These are phyloP conservation scores for Vitis rotundifolia DNA, from an alignment of 164 flowering plant species.

Conservation along the genomic window DNA sequence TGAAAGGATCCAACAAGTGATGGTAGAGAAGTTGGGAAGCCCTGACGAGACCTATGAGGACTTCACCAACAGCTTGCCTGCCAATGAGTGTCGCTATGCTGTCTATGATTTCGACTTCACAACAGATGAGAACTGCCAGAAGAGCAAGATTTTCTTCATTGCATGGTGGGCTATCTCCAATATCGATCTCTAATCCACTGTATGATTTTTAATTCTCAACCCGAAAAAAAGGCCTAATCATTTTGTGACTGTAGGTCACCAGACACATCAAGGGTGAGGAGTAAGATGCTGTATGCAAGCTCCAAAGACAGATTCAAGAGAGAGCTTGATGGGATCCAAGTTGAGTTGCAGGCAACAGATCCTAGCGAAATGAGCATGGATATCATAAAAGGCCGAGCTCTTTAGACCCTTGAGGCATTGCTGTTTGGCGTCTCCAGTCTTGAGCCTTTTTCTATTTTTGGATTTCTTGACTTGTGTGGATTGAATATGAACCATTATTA, in stretches of 20 bases:
- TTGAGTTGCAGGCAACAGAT: slow-evolving; percentile 22
- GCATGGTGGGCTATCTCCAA: slow-evolving; percentile 18
- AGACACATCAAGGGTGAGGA: slow-evolving; percentile 23
- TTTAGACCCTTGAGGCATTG: not conserved
- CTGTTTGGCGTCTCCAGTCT: too few relatives aligned
- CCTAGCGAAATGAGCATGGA: slow-evolving; percentile 21
- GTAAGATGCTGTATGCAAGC: slow-evolving; percentile 29
- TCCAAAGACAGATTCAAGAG: slow-evolving; percentile 29
- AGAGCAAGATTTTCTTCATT: slow-evolving; percentile 28
- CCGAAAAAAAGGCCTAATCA: too few relatives aligned
- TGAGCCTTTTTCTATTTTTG: too few relatives aligned
- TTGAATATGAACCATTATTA: too few relatives aligned
- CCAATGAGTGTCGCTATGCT: slow-evolving; percentile 31
- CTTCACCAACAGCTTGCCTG: slow-evolving; percentile 27
- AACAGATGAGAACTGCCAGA: slow-evolving; percentile 26
- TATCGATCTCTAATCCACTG: too few relatives aligned
- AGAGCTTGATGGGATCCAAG: slow-evolving; percentile 25
- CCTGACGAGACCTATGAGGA: slow-evolving; percentile 28
- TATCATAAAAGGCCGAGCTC: slow-evolving; percentile 12
- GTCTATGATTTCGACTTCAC: slow-evolving; percentile 33
- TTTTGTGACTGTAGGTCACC: slow-evolving; percentile 19
- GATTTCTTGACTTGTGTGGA: too few relatives aligned
- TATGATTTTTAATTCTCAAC: too few relatives aligned
- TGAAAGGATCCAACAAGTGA: slow-evolving; percentile 26
- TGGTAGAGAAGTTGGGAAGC: slow-evolving; percentile 26